These are phyloP conservation scores for Eimeria praecox DNA, from an alignment of 169 alveolate genomes.

Conservation along the genomic window DNA sequence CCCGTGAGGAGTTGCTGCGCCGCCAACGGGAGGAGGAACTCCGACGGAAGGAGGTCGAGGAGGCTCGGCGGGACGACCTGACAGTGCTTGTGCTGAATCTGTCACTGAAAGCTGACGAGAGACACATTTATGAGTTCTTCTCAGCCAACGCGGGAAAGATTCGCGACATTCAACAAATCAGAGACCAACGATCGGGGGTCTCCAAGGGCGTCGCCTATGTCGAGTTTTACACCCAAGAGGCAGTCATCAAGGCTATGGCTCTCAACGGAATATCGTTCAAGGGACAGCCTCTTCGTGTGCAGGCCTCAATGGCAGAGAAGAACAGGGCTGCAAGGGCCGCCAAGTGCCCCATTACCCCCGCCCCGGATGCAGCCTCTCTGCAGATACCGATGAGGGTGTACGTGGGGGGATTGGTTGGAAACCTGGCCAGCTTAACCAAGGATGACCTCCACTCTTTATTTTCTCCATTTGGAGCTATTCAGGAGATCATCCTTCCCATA, in stretches of 20 bases:
- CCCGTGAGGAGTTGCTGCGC: conserved; percentile 86
- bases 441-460: conserved; percentile 95
- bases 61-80: conserved; percentile 98
- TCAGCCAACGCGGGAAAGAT: conserved; percentile 97
- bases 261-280: conserved; percentile 94
- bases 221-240: conserved; percentile 97
- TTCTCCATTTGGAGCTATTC: conserved; percentile 97
- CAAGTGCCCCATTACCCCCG: conserved; percentile 88
- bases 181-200: conserved; percentile 97
- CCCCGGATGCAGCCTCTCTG: conserved; percentile 90
- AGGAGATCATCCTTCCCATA: conserved; percentile 93
- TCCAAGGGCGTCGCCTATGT: conserved; percentile 99
- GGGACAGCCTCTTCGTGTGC: conserved; percentile 95
- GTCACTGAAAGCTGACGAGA: conserved; percentile 96
- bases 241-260: conserved; percentile 97
- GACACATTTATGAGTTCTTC: conserved; percentile 97
- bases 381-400: conserved; percentile 94
- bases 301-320: conserved; percentile 99
- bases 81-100: conserved; percentile 97
- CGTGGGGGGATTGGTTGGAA: conserved; percentile 96
- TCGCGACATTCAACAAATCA: conserved; percentile 97
- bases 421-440: conserved; percentile 91
- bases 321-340: conserved; percentile 98
- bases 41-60: conserved; percentile 95
- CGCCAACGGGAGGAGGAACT: conserved; percentile 88